Evolutionary conservation across 2,329 filamentous ascomycete species (phyloP), one percentile per base, ranked within the genome.

Genomic region (Colletotrichum lentis): DNA sequence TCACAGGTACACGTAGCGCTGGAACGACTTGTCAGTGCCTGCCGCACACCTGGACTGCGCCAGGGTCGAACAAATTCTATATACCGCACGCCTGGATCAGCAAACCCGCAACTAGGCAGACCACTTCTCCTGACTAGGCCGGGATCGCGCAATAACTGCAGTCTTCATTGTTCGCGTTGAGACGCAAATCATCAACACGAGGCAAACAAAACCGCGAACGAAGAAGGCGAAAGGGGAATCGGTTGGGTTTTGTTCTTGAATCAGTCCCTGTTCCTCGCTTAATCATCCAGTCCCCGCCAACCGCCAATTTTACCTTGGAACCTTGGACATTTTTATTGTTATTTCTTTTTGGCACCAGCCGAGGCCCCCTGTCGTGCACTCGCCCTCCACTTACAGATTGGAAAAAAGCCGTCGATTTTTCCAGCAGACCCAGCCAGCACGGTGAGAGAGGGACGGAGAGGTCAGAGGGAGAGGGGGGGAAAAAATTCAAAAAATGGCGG

Each of bases 401-500:
- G 61, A 65, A 57, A 65, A 62, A 31, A 31, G 53, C 58, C 50
- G 52, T 56, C 56, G 61, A 52, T 61, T 69, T 69, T 69, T 61
- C 56, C 62, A 69, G 62, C 46, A 52, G 35, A 50, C 44, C 56
- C 61, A 47, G 50, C 44, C 52, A 61, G 44, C 35, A 69, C 44
- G n/a, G 31, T 35, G 24, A 22, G 46, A 54, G 37, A 57, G 57
- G 52, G 18, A 49, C 50, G 41, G 31, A 63, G 44, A 37, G 27
- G 27, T 10, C 18, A 53, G 14, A 18, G 35, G 44, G 53, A 31
- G 43, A 65, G 41, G 43, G 49, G 44, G 7, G 10, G 8, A 68
- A 60, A 41, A 56, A 55, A 44, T 37, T 53, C 66, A 49, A 66
- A 65, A 66, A 79, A 86, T 86, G 80, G 81, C 80, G 72, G 80